A percentile compares a stretch with the other conserved stretches of the same genome.
phyloP scores from a whole-genome alignment of 1,139 yeast species.

The Meyerozyma sp. region DNA sequence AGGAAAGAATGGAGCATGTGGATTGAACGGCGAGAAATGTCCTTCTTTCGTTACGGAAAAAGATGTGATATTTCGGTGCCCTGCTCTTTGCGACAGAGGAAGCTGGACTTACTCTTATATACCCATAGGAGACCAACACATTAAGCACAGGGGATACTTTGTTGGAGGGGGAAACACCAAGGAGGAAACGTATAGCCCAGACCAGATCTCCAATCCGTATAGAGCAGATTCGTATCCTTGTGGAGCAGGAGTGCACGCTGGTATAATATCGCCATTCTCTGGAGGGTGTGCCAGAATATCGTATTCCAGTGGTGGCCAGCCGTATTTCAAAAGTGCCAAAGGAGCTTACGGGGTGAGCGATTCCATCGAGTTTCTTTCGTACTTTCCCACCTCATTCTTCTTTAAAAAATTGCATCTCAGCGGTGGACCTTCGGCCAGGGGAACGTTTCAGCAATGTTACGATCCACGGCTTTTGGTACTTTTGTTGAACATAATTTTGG shows the following conservation, averaged over 20 bases:
- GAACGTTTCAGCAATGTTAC: conserved; percentile 42
- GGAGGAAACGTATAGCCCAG: conserved; percentile 9
- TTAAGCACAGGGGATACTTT: conserved; percentile 67
- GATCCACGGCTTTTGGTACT: conserved; percentile 65
- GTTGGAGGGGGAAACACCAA: conserved; percentile 64
- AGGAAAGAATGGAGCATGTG: conserved; percentile 76
- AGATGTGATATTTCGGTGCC: conserved; percentile 68
- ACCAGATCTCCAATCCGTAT: conserved; percentile 50
- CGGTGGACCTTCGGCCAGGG: background rate
- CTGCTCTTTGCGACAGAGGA: conserved; percentile 79
- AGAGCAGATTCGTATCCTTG: conserved; percentile 89
- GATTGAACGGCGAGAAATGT: conserved; percentile 62
- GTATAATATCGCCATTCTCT: conserved; percentile 59
- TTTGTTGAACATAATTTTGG: conserved; percentile 51
- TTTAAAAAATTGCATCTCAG: conserved; percentile 32
- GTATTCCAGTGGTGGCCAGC: conserved; percentile 50
- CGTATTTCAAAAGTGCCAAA: conserved; percentile 36
- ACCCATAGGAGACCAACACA: conserved; percentile 64
- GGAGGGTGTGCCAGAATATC: conserved; percentile 81
- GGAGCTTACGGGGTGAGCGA: conserved; percentile 48
- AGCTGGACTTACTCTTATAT: conserved; percentile 75
- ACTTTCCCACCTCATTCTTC: conserved; percentile 69
- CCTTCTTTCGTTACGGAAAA: conserved; percentile 31
- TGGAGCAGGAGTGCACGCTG: conserved; percentile 87
- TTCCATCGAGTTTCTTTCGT: conserved; percentile 61